Conservation (phyloP, 345 rosid genomes). For the Combretum micranthum region DNA sequence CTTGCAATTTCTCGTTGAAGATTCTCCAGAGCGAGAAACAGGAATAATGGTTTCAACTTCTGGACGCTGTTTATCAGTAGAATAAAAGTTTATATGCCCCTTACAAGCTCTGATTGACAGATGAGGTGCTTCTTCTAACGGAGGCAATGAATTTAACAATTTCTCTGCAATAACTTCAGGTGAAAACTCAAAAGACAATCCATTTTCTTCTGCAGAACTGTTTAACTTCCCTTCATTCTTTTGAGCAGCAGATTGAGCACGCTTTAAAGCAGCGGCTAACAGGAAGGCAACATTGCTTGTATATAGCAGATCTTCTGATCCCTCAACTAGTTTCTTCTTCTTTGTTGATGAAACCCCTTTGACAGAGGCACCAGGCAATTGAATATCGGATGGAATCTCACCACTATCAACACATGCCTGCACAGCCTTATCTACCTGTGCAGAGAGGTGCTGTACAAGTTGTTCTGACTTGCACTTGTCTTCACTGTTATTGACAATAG, state of each 20-base stretch:
- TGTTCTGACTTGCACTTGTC: constrained; percentile 32
- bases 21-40: constrained; percentile 32
- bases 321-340: constrained; percentile 61
- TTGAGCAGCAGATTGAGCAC: constrained; percentile 19
- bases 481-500: constrained; percentile 15
- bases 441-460: constrained; percentile 39
- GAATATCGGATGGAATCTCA: constrained; percentile 41
- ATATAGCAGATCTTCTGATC: constrained; percentile 51
- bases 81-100: constrained; percentile 74
- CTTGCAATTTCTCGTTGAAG: constrained; percentile 26
- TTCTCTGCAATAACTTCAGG: constrained; percentile 55
- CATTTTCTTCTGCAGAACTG: constrained; percentile 21
- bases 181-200: constrained; percentile 14
- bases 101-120: constrained; percentile 58
- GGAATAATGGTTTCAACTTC: constrained; percentile 21
- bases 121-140: constrained; percentile 25
- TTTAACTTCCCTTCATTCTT: constrained; percentile 14
- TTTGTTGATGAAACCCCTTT: constrained; percentile 51
- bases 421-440: constrained; percentile 45
- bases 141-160: constrained; percentile 37
- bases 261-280: constrained; percentile 52
- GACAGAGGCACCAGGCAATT: constrained; percentile 60
- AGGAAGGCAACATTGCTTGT: constrained; percentile 83
- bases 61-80: constrained; percentile 26
- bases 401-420: constrained; percentile 30